Evolutionary conservation across 139 green algal species (phyloP).

Genomic region (Micromonas commoda): DNA sequence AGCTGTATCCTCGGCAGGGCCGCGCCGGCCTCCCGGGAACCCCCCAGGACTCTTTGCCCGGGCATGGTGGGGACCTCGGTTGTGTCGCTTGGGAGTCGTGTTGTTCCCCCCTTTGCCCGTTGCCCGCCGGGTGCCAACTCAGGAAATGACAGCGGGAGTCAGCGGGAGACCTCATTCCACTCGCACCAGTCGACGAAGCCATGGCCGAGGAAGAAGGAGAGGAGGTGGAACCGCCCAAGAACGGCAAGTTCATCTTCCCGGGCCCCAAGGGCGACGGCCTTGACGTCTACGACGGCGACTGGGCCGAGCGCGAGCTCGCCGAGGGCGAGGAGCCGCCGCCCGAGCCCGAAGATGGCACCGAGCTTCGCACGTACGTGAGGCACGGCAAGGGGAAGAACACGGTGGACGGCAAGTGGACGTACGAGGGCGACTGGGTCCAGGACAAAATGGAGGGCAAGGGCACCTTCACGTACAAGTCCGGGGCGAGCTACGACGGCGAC

Average conservation of each 20-base stretch:
- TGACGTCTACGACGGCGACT: slow-evolving; percentile 40
- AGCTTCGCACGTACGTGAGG: slow-evolving; percentile 26
- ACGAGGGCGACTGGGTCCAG: slow-evolving; percentile 43
- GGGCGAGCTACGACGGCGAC: background rate
- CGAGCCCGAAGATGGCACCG: slow-evolving; percentile 2
- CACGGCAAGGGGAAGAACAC: slow-evolving; percentile 41
- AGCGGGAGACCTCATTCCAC: no score
- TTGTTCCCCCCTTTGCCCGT: no score
- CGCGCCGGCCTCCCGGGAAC: background rate
- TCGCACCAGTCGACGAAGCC: no score
- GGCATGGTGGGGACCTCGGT: background rate
- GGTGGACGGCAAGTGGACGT: slow-evolving; percentile 36
- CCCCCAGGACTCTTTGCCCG: background rate
- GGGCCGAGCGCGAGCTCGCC: background rate
- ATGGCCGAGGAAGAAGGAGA: background rate
- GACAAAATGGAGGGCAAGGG: slow-evolving; percentile 41
- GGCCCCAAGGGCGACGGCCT: no score
- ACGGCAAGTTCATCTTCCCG: slow-evolving; percentile 38
- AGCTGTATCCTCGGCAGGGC: background rate
- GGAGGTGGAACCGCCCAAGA: slow-evolving; percentile 4
- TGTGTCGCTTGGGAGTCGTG: no score
- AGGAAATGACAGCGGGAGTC: no score
- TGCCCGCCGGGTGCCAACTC: no score
- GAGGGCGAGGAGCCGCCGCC: slow-evolving; percentile 19
- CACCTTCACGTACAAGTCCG: background rate